Conservation (phyloP, 2,329 filamentous ascomycete genomes). For the Trichoderma arundinaceum region DNA sequence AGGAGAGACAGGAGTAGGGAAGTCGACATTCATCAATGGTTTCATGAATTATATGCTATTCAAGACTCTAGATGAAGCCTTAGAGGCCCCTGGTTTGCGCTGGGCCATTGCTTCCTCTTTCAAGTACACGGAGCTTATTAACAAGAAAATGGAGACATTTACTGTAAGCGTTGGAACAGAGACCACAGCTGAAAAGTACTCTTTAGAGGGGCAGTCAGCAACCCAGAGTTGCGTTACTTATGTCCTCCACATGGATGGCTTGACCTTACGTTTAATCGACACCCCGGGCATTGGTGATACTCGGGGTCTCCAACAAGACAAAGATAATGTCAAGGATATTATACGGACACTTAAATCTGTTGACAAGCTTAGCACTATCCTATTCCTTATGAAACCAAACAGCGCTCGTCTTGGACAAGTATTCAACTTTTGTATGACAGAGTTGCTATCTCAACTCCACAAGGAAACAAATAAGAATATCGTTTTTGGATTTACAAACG, state of each 20-base stretch:
- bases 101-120: slow-evolving; percentile 33
- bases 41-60: slow-evolving; percentile 53
- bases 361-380: background rate
- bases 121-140: background rate
- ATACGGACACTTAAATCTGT: background rate
- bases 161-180: background rate
- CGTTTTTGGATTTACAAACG: slow-evolving; percentile 3
- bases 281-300: slow-evolving; percentile 9
- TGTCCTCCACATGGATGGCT: background rate
- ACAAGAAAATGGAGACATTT: background rate
- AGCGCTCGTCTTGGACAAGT: background rate
- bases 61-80: slow-evolving; percentile 47
- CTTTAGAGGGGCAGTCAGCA: background rate
- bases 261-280: slow-evolving; percentile 1
- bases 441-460: slow-evolving; percentile 8
- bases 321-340: slow-evolving; percentile 1
- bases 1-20: slow-evolving; percentile 55
- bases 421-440: background rate
- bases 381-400: slow-evolving; percentile 7
- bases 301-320: background rate
- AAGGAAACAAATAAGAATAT: background rate
- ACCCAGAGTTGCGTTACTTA: background rate
- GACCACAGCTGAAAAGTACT: background rate
- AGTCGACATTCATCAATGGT: slow-evolving; percentile 56
- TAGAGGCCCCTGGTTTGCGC: background rate